These are phyloP conservation scores for Chenopodium suecicum DNA, from an alignment of 148 eudicot genomes.

Conservation along the genomic window DNA sequence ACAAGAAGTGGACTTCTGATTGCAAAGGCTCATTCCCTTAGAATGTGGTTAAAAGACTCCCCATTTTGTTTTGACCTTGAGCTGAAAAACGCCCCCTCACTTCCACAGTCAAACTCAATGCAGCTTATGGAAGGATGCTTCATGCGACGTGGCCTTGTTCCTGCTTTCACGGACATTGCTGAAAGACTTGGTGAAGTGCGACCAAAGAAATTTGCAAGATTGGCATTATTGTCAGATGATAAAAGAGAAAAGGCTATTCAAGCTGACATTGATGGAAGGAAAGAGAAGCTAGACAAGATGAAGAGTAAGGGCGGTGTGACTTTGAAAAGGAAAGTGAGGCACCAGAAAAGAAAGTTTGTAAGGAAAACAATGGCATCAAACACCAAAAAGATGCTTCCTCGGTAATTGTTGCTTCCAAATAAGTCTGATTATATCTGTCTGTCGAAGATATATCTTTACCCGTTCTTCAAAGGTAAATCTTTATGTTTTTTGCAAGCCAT, in stretches of 20 bases:
- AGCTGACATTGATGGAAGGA: conserved; percentile 74
- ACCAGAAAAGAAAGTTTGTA: conserved; percentile 32
- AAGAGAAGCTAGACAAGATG: conserved; percentile 57
- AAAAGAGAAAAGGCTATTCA: conserved; percentile 67
- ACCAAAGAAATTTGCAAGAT: conserved; percentile 85
- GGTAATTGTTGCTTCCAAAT: not conserved
- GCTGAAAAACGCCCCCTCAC: conserved; percentile 61
- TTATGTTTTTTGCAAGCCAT: not conserved
- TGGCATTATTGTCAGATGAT: conserved; percentile 78
- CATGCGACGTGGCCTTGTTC: conserved; percentile 86
- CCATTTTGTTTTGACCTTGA: conserved; percentile 94
- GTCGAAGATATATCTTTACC: not conserved
- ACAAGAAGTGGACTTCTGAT: conserved; percentile 78
- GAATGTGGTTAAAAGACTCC: conserved; percentile 97
- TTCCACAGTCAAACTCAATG: conserved; percentile 81
- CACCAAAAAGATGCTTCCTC: conserved; percentile 18
- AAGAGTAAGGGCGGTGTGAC: conserved; percentile 17
- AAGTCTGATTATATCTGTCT: not conserved
- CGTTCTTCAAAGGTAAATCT: not conserved
- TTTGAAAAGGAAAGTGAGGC: conserved; percentile 24
- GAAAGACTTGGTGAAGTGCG: conserved; percentile 71
- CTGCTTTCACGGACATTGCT: conserved; percentile 81
- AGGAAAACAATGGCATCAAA: conserved; percentile 28
- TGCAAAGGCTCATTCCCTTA: conserved; percentile 91
- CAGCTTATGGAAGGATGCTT: conserved; percentile 83